A percentile compares a stretch with the other conserved stretches of the same genome.
Conservation (phyloP, 148 eudicot species). For the Fagopyrum homotropicum region DNA sequence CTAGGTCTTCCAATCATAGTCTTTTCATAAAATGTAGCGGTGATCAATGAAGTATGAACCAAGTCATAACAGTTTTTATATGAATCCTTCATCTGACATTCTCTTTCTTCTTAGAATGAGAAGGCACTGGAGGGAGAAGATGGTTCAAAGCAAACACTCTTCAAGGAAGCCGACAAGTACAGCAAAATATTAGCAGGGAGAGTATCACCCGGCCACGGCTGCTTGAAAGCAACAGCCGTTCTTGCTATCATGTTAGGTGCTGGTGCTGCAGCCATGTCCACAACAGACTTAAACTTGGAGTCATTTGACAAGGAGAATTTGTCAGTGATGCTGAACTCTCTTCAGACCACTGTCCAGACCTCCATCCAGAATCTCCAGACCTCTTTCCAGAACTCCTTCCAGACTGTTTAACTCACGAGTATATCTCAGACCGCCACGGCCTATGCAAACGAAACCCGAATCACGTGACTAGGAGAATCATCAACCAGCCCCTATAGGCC, state of each 20-base stretch:
- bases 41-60: too few relatives aligned
- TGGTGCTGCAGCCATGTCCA: slow-evolving; percentile 45
- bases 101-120: slow-evolving; percentile 37
- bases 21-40: too few relatives aligned
- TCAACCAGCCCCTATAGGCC: not conserved
- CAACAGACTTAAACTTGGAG: slow-evolving; percentile 23
- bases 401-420: too few relatives aligned
- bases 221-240: slow-evolving; percentile 41
- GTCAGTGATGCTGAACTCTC: slow-evolving; percentile 44
- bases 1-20: too few relatives aligned
- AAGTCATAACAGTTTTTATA: not conserved
- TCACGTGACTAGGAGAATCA: not conserved
- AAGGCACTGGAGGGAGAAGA: slow-evolving; percentile 47
- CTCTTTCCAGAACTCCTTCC: too few relatives aligned
- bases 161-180: slow-evolving; percentile 63
- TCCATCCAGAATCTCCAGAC: too few relatives aligned
- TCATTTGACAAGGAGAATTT: slow-evolving; percentile 47
- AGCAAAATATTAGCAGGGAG: slow-evolving; percentile 52
- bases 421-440: too few relatives aligned
- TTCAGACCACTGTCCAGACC: slow-evolving; percentile 23
- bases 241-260: slow-evolving; percentile 35
- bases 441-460: not conserved
- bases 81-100: not conserved
- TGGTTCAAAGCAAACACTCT: slow-evolving; percentile 27
- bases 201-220: slow-evolving; percentile 52